phyloP scores from a whole-genome alignment of 805 yeast genomes.

The Priceomyces castillae region DNA sequence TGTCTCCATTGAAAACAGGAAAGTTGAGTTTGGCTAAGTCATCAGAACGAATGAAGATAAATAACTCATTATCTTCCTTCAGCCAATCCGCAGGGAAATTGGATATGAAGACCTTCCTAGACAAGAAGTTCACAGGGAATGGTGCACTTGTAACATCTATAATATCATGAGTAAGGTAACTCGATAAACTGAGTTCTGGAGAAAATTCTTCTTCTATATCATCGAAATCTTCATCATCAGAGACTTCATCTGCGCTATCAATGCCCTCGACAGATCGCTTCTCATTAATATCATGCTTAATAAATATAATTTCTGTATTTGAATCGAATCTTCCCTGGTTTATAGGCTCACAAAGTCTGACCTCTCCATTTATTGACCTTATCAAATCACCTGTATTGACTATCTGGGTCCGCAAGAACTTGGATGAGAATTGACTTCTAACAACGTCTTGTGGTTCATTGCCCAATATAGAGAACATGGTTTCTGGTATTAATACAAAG shows the following conservation, averaged over 20 bases:
- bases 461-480: constrained; percentile 35
- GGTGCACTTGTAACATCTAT: constrained; percentile 10
- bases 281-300: constrained; percentile 26
- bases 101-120: constrained; percentile 24
- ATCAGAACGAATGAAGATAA: constrained; percentile 41
- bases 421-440: constrained; percentile 29
- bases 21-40: constrained; percentile 50
- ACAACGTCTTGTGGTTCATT: constrained; percentile 30
- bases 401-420: constrained; percentile 22
- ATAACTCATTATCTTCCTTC: constrained; percentile 38
- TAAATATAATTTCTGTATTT: constrained; percentile 53
- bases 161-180: constrained; percentile 29
- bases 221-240: constrained; percentile 7
- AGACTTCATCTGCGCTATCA: constrained; percentile 5
- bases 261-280: constrained; percentile 3
- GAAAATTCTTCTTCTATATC: constrained; percentile 9
- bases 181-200: constrained; percentile 27
- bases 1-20: constrained; percentile 70
- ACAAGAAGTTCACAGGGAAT: constrained; percentile 28
- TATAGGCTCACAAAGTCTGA: constrained; percentile 68
- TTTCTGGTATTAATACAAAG: constrained; percentile 46
- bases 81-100: constrained; percentile 20
- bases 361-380: constrained; percentile 45
- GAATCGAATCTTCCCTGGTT: constrained; percentile 58
- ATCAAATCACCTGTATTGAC: constrained; percentile 43